Conservation (phyloP, 108 stramenopile genomes). For the Mayamaea pseudoterrestris region DNA sequence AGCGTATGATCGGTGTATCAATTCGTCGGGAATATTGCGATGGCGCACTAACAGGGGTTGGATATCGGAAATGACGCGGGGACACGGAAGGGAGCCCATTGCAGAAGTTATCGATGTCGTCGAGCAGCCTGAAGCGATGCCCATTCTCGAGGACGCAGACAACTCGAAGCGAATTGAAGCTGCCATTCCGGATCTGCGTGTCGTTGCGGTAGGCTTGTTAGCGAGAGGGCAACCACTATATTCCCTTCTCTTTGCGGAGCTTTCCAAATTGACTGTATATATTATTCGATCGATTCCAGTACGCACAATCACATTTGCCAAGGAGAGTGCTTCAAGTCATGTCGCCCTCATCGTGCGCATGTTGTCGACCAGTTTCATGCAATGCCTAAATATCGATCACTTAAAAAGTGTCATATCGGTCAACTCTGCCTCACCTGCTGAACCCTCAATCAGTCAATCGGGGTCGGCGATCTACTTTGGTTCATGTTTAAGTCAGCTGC, state of each 20-base stretch:
- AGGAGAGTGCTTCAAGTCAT: slow-evolving; percentile 28
- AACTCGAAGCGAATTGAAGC: slow-evolving; percentile 35
- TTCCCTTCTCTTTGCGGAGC: slow-evolving; percentile 35
- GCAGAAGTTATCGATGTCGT: slow-evolving; percentile 77
- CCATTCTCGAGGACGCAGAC: slow-evolving; percentile 4
- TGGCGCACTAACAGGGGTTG: slow-evolving; percentile 81
- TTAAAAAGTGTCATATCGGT: too few species aligned
- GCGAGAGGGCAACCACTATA: slow-evolving; percentile 54
- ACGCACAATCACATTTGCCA: slow-evolving; percentile 21
- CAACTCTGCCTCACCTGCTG: neutral
- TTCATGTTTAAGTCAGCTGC: slow-evolving; percentile 39
- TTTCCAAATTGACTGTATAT: slow-evolving; percentile 38
- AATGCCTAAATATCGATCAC: neutral
- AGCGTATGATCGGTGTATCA: slow-evolving; percentile 77
- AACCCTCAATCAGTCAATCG: neutral
- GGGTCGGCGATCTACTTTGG: slow-evolving; percentile 56
- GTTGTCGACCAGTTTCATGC: slow-evolving; percentile 27
- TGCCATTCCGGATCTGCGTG: slow-evolving; percentile 54
- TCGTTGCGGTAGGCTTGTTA: slow-evolving; percentile 47
- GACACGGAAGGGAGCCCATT: slow-evolving; percentile 85
- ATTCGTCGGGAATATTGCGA: slow-evolving; percentile 80
- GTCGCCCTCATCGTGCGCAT: slow-evolving; percentile 25
- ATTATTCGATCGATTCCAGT: slow-evolving; percentile 31
- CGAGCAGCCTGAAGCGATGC: too few species aligned
- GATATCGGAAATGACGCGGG: slow-evolving; percentile 87